Conservation (phyloP, 139 green algal species). For the Haematococcus sp. region DNA sequence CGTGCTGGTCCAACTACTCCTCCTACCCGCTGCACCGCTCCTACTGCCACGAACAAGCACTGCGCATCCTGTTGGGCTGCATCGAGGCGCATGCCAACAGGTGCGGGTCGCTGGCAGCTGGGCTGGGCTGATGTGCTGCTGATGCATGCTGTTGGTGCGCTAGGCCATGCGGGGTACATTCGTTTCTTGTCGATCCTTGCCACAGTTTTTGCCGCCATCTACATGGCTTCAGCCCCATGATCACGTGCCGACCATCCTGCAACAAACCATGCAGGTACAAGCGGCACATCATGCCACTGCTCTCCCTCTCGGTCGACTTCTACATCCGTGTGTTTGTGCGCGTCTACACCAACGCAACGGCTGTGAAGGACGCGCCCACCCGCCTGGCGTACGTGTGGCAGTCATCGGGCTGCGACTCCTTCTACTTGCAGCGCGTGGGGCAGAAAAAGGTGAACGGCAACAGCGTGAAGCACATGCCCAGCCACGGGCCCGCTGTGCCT, state of each 20-base stretch:
- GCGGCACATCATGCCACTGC: conserved; percentile 88
- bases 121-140: background rate
- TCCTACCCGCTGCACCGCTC: conserved; percentile 84
- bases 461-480: conserved; percentile 56
- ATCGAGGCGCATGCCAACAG: conserved; percentile 75
- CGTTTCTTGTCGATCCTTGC: background rate
- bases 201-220: background rate
- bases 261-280: conserved; percentile 76
- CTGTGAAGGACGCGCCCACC: conserved; percentile 67
- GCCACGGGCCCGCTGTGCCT: conserved; percentile 60
- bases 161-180: no score
- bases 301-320: conserved; percentile 93
- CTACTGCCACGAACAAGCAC: conserved; percentile 94
- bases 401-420: conserved; percentile 87
- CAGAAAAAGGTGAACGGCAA: conserved; percentile 37
- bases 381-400: conserved; percentile 93
- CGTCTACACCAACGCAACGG: conserved; percentile 75
- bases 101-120: conserved; percentile 4
- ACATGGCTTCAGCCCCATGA: no score
- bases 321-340: conserved; percentile 95
- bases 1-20: conserved; percentile 95
- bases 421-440: conserved; percentile 63
- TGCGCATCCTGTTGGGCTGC: conserved; percentile 91
- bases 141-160: background rate
- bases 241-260: no score